Conservation (phyloP, 805 yeast species). For the Candida namnaoensis region DNA sequence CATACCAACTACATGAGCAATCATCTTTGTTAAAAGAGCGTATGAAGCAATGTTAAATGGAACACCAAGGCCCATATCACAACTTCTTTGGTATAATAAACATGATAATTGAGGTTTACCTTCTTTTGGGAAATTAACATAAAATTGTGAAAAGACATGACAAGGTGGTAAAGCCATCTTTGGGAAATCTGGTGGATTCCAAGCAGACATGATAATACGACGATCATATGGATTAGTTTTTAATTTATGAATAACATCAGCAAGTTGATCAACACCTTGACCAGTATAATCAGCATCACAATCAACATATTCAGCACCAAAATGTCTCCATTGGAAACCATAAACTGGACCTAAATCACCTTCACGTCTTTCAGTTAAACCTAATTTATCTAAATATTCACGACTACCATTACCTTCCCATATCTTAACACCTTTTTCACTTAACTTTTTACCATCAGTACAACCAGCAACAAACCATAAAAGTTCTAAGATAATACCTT, state of each 20-base stretch:
- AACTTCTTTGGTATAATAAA: conserved; percentile 90
- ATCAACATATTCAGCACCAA: conserved; percentile 86
- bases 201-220: conserved; percentile 89
- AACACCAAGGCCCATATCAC: conserved; percentile 99
- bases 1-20: conserved; percentile 91
- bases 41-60: conserved; percentile 98
- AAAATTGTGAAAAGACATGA: conserved; percentile 93
- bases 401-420: conserved; percentile 99
- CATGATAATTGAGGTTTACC: conserved; percentile 71
- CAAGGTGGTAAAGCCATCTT: conserved; percentile 98
- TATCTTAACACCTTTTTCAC: conserved; percentile 84
- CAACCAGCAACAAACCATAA: conserved; percentile 90
- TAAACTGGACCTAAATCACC: conserved; percentile 98
- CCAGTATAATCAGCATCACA: conserved; percentile 85
- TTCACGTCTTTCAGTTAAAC: conserved; percentile 70
- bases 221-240: conserved; percentile 91
- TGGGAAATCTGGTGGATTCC: conserved; percentile 96
- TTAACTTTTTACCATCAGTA: conserved; percentile 75
- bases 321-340: conserved; percentile 99
- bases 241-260: conserved; percentile 68
- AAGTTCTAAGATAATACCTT: conserved; percentile 82
- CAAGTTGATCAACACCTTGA: conserved; percentile 85
- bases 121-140: conserved; percentile 71
- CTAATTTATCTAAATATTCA: conserved; percentile 78
- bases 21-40: conserved; percentile 87